Conservation (phyloP, 345 rosid genomes). For the Eucalyptus paniculata region DNA sequence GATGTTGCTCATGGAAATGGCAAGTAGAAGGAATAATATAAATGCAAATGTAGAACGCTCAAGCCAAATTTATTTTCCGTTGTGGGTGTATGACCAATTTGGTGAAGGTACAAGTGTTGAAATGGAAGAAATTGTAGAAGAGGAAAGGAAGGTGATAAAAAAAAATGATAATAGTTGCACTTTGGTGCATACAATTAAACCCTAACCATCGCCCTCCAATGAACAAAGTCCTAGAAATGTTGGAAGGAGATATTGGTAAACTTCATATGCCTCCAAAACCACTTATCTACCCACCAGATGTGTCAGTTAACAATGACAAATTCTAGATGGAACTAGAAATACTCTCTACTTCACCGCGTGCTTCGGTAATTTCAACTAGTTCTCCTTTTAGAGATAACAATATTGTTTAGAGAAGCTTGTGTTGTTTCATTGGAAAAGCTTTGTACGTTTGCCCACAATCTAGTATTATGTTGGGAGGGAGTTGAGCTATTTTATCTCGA, state of each 20-base stretch:
- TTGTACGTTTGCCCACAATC: too few species aligned
- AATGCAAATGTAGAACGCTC: background rate
- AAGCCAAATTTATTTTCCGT: background rate
- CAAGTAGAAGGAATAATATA: background rate
- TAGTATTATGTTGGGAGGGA: too few species aligned
- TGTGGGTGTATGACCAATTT: background rate
- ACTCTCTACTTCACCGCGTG: background rate
- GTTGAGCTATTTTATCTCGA: too few species aligned
- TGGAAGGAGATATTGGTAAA: background rate
- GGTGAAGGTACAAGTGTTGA: background rate
- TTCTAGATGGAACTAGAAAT: background rate
- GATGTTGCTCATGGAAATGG: background rate
- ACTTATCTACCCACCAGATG: background rate
- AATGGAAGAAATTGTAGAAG: background rate
- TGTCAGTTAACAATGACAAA: accelerated
- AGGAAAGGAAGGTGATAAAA: background rate
- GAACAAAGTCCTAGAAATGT: background rate
- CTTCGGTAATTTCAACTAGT: accelerated
- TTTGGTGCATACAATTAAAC: background rate
- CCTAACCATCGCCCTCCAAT: background rate
- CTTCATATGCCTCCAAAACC: background rate
- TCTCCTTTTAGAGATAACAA: too few species aligned
- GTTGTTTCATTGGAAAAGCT: too few species aligned
- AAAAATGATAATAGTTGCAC: background rate
- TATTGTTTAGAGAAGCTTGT: too few species aligned